phyloP scores from a whole-genome alignment of 1,139 yeast species.

The Zygosaccharomyces sapae region DNA sequence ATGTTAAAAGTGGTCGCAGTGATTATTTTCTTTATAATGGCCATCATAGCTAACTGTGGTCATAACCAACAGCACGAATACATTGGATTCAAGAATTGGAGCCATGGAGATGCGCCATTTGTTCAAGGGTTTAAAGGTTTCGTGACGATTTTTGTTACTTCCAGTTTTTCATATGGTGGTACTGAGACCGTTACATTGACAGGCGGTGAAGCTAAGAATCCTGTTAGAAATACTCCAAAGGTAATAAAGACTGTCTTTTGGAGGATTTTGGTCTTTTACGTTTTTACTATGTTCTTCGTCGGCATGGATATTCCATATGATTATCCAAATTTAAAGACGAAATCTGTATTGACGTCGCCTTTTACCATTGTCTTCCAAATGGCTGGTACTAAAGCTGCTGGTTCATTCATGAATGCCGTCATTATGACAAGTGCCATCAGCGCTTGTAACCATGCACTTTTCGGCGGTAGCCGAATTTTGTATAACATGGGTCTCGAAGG shows the following conservation, averaged over 20 bases:
- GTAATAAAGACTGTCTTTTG: constrained; percentile 57
- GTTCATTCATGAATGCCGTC: constrained; percentile 50
- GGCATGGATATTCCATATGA: constrained; percentile 47
- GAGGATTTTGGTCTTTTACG: constrained; percentile 46
- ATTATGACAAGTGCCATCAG: constrained; percentile 48
- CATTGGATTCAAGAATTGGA: constrained; percentile 51
- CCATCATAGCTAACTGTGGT: constrained; percentile 49
- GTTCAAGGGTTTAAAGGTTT: constrained; percentile 40
- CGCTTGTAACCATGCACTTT: constrained; percentile 51
- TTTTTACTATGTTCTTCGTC: constrained; percentile 45
- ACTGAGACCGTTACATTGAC: constrained; percentile 62
- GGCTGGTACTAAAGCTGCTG: constrained; percentile 43
- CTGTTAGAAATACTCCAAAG: constrained; percentile 53
- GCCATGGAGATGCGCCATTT: constrained; percentile 45
- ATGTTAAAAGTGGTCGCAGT: constrained; percentile 54
- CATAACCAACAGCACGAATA: constrained; percentile 41
- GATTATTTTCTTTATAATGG: constrained; percentile 49
- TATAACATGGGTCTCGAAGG: constrained; percentile 49
- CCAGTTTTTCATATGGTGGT: constrained; percentile 67
- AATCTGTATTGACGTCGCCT: constrained; percentile 53
- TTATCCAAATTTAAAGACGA: constrained; percentile 41
- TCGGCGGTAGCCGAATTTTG: constrained; percentile 47
- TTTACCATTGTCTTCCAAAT: constrained; percentile 60
- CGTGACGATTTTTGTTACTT: constrained; percentile 48
- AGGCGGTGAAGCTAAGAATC: constrained; percentile 63